Conservation (phyloP, 1,284 basidiomycete species). For the Sporisorium exsertum region DNA sequence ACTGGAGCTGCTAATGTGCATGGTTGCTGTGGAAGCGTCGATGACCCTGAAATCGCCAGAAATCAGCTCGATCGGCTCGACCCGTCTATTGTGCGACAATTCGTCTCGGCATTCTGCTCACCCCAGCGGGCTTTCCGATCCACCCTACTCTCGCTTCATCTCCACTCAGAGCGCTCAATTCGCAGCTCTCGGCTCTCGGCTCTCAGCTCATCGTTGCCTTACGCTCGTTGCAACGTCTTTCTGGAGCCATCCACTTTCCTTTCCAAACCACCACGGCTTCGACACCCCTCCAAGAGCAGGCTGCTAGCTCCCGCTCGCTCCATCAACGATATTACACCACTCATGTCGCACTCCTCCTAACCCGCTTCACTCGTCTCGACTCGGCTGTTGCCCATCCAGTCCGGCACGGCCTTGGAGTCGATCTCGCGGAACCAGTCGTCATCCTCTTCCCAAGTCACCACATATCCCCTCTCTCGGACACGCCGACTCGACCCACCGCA, state of each 20-base stretch:
- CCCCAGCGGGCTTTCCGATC: too few species aligned
- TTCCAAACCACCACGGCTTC: not conserved
- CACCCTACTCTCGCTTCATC: not conserved
- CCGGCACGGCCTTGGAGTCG: not conserved
- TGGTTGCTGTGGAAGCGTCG: too few species aligned
- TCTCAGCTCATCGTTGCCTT: not conserved
- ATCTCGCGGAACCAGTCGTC: not conserved
- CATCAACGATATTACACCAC: not conserved
- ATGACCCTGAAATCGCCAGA: slow-evolving; percentile 1
- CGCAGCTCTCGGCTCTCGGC: not conserved
- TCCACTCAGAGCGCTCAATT: not conserved
- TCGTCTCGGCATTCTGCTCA: too few species aligned
- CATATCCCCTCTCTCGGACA: slow-evolving; percentile 8
- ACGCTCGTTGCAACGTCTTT: not conserved
- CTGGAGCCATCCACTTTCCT: not conserved
- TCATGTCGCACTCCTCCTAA: slow-evolving; percentile 9
- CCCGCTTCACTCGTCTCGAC: not conserved
- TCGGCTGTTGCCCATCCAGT: not conserved
- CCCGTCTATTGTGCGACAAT: too few species aligned
- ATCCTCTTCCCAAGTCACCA: not conserved
- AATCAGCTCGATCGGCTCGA: not conserved
- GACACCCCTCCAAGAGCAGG: not conserved
- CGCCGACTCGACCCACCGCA: not conserved
- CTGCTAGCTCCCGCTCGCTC: not conserved
- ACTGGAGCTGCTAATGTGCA: not conserved